These are phyloP conservation scores for Striga hermonthica DNA, from an alignment of 305 asterid genomes.

Conservation along the genomic window DNA sequence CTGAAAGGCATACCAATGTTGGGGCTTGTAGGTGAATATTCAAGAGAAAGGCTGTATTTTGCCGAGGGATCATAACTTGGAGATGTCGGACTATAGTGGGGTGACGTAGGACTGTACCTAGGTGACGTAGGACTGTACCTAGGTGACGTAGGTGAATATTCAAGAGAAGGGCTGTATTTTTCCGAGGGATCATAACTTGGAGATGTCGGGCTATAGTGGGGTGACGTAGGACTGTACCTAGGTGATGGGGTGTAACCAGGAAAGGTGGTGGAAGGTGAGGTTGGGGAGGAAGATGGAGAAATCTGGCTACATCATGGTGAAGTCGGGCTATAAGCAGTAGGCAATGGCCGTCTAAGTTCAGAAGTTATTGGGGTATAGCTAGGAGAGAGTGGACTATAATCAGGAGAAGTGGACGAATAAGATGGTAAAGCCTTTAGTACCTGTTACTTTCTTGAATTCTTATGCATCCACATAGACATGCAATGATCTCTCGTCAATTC, in stretches of 20 bases:
- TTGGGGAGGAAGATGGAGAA: constrained; percentile 60
- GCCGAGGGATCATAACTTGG: constrained; percentile 70
- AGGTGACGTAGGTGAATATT: neutral
- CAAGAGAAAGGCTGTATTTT: constrained; percentile 75
- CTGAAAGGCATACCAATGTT: constrained; percentile 78
- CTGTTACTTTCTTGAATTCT: no score
- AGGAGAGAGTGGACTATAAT: no score
- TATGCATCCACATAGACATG: no score
- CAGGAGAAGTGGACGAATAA: no score
- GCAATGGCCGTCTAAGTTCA: no score
- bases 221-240: constrained; percentile 75
- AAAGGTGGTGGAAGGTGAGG: constrained; percentile 31
- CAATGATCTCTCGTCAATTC: no score
- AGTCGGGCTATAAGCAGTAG: no score
- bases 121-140: no score
- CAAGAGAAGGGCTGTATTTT: constrained; percentile 49
- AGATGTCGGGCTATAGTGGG: neutral
- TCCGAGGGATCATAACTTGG: constrained; percentile 45
- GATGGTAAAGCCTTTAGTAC: no score
- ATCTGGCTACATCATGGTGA: no score
- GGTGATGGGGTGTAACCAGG: constrained; percentile 58
- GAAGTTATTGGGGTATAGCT: no score
- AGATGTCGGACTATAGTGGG: constrained; percentile 17
- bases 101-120: neutral
- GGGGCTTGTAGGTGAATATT: constrained; percentile 89